These are phyloP conservation scores for Hypoxylon lienhwacheense DNA, from an alignment of 495 filamentous ascomycete species.

Conservation along the genomic window DNA sequence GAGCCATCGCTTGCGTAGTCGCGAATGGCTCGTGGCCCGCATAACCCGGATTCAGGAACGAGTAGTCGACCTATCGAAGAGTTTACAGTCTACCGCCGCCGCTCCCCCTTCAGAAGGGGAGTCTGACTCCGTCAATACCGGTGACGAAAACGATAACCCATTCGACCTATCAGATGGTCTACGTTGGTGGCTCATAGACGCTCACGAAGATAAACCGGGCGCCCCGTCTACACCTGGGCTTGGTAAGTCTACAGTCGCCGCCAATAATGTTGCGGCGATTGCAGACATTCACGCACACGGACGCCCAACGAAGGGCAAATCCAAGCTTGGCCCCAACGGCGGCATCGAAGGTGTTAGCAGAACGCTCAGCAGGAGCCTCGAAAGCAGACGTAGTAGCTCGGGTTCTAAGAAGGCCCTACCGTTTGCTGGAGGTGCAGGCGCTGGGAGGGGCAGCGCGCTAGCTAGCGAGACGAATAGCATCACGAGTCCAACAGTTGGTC, in stretches of 20 bases:
- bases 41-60: constrained; percentile 91
- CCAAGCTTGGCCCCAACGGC: constrained; percentile 43
- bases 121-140: constrained; percentile 49
- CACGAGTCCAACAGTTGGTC: constrained; percentile 42
- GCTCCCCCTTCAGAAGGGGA: constrained; percentile 36
- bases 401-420: constrained; percentile 69
- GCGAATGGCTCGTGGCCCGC: constrained; percentile 93
- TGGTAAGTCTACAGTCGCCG: constrained; percentile 85
- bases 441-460: constrained; percentile 46
- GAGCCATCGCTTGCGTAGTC: constrained; percentile 72
- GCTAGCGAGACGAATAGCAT: constrained; percentile 56
- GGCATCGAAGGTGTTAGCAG: constrained; percentile 71
- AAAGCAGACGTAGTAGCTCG: constrained; percentile 85
- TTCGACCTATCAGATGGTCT: constrained; percentile 96
- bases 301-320: constrained; percentile 55
- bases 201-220: constrained; percentile 90
- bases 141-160: constrained; percentile 91
- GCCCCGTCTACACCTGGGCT: constrained; percentile 88
- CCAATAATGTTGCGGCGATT: constrained; percentile 82
- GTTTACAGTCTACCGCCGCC: constrained; percentile 40
- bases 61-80: constrained; percentile 88
- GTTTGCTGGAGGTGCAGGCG: constrained; percentile 46
- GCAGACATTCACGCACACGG: constrained; percentile 55
- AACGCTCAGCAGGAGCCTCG: constrained; percentile 81
- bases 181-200: constrained; percentile 94